Percentiles rank a stretch among this genome's conserved stretches.
Conservation (phyloP, 345 rosid species). For the Arabis hirsuta region DNA sequence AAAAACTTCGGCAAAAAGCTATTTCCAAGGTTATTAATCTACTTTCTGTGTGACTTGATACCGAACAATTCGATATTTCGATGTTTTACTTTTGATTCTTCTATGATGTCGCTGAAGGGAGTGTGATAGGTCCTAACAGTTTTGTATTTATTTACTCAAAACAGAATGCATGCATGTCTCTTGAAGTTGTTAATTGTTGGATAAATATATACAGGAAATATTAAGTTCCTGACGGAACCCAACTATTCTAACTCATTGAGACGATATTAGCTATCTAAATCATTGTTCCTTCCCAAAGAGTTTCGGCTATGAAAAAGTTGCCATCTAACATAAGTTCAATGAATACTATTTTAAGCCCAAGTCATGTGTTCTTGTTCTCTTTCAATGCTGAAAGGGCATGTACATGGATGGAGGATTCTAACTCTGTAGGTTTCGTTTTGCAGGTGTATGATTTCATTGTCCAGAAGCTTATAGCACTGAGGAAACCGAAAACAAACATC, state of each 20-base stretch:
- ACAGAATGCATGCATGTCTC: constrained; percentile 4
- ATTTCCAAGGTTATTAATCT: constrained; percentile 76
- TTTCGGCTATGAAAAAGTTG: not conserved
- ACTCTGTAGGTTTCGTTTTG: constrained; percentile 28
- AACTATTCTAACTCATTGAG: constrained; percentile 6
- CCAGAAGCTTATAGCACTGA: constrained; percentile 93
- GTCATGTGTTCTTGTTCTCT: constrained; percentile 19
- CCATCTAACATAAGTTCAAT: constrained; percentile 9
- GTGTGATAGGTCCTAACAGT: constrained; percentile 20
- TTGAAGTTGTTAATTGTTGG: constrained; percentile 3
- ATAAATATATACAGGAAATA: constrained; percentile 6
- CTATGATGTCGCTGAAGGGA: constrained; percentile 14
- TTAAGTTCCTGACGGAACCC: constrained; percentile 4
- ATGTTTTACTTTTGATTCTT: constrained; percentile 13
- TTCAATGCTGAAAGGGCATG: constrained; percentile 21
- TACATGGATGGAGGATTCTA: constrained; percentile 9
- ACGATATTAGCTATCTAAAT: constrained; percentile 11
- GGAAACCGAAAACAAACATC: constrained; percentile 98
- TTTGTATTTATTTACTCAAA: constrained; percentile 13
- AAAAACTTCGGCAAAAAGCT: constrained; percentile 93
- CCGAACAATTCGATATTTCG: constrained; percentile 2
- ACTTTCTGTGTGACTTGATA: constrained; percentile 15
- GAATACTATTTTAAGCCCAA: constrained; percentile 2
- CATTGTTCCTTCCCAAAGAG: constrained; percentile 18
- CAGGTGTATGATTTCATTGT: constrained; percentile 97